Evolutionary conservation across 108 stramenopile genomes (phyloP).

Genomic region (Conticribra weissflogii): DNA sequence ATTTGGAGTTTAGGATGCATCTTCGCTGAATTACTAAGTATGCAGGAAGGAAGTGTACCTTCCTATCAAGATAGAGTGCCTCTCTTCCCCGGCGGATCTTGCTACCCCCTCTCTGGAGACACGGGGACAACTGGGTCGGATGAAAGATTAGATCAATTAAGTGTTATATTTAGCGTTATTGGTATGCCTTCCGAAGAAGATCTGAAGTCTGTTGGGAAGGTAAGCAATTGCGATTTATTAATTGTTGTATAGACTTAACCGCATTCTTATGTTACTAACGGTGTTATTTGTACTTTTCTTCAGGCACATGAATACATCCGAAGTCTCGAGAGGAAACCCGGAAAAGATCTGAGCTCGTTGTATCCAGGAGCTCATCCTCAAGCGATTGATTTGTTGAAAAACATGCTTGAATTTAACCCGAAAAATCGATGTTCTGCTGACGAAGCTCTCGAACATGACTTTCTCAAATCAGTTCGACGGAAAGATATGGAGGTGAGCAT

Average conservation of each 20-base stretch:
- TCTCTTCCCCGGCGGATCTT: slow-evolving; percentile 96
- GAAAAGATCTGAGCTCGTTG: slow-evolving; percentile 59
- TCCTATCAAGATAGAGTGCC: slow-evolving; percentile 90
- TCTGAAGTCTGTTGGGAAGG: slow-evolving; percentile 73
- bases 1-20: slow-evolving; percentile 97
- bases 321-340: slow-evolving; percentile 58
- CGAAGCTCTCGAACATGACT: slow-evolving; percentile 93
- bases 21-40: slow-evolving; percentile 86
- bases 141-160: slow-evolving; percentile 93
- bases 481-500: slow-evolving; percentile 71
- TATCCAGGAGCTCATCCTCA: slow-evolving; percentile 80
- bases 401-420: slow-evolving; percentile 96
- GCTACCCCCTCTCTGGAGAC: slow-evolving; percentile 93
- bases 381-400: slow-evolving; percentile 88
- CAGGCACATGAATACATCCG: slow-evolving; percentile 80
- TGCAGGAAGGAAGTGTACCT: slow-evolving; percentile 94
- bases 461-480: slow-evolving; percentile 75
- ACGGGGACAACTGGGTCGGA: slow-evolving; percentile 52
- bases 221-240: too few relatives aligned
- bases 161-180: slow-evolving; percentile 96
- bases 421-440: slow-evolving; percentile 85
- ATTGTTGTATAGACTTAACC: too few relatives aligned
- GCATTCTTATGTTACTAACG: too few relatives aligned
- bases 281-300: neutral
- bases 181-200: slow-evolving; percentile 92